Evolutionary conservation across 2,329 filamentous ascomycete genomes (phyloP).

Genomic region (Ophiostoma australiae): DNA sequence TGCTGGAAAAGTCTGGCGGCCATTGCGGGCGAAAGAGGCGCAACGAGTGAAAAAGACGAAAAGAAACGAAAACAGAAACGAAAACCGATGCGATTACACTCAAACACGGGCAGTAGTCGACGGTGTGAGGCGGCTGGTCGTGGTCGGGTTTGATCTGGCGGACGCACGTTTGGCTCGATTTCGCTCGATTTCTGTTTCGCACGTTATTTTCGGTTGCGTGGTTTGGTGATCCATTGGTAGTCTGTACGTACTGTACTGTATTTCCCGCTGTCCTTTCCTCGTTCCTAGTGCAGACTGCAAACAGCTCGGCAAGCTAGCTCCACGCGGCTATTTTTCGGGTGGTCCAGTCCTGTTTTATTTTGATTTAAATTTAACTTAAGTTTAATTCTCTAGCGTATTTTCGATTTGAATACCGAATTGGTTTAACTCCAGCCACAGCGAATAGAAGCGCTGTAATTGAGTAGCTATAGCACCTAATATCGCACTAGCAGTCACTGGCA

Average conservation of each 20-base stretch:
- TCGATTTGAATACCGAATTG: not conserved
- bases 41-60: not conserved
- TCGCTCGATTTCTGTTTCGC: slow-evolving; percentile 18
- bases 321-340: slow-evolving; percentile 29
- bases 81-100: not conserved
- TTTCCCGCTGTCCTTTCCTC: not conserved
- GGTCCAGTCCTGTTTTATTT: slow-evolving; percentile 15
- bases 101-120: slow-evolving; percentile 14
- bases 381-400: slow-evolving; percentile 16
- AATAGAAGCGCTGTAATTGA: not conserved
- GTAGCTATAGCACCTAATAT: not conserved
- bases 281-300: not conserved
- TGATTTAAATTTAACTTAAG: slow-evolving; percentile 14
- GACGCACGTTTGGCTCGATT: slow-evolving; percentile 14
- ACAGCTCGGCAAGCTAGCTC: slow-evolving; percentile 17
- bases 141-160: not conserved
- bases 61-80: not conserved
- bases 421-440: not conserved
- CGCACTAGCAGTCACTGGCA: not conserved
- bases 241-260: not conserved
- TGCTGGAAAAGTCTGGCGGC: slow-evolving; percentile 56
- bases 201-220: slow-evolving; percentile 17
- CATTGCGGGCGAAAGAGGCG: slow-evolving; percentile 40
- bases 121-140: slow-evolving; percentile 7
- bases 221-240: slow-evolving; percentile 18